phyloP scores from a whole-genome alignment of 169 alveolate genomes.

The Cystoisospora suis region DNA sequence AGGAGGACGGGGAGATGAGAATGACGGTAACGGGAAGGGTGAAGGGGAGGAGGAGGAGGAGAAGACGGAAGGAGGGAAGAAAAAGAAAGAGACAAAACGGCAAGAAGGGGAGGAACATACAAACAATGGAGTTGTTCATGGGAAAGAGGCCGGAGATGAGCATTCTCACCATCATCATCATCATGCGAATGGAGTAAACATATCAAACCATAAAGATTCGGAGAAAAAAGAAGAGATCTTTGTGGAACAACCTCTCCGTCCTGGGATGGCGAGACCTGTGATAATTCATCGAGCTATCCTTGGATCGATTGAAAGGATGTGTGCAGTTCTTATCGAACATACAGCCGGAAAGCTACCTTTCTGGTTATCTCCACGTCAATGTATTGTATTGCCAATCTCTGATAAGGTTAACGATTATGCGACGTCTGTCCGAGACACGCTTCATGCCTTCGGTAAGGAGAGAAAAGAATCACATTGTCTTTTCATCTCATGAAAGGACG shows the following conservation, averaged over 20 bases:
- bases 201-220: background rate
- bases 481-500: too few species aligned
- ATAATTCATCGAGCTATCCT: conserved; percentile 99
- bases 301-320: conserved; percentile 87
- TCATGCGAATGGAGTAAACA: background rate
- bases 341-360: conserved; percentile 99
- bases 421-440: conserved; percentile 77
- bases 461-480: too few species aligned
- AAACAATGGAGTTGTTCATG: conserved; percentile 1
- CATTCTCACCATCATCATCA: background rate
- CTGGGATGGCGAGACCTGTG: conserved; percentile 97
- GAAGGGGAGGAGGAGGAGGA: conserved; percentile 65
- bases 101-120: background rate
- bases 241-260: conserved; percentile 53
- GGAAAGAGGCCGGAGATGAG: conserved; percentile 81
- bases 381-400: conserved; percentile 92
- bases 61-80: conserved; percentile 24
- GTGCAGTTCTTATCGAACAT: conserved; percentile 87
- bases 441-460: conserved; percentile 74
- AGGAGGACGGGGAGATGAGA: background rate
- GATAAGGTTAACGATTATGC: conserved; percentile 91
- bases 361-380: conserved; percentile 98
- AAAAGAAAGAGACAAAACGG: conserved; percentile 26
- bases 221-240: conserved; percentile 12
- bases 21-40: background rate